These are phyloP conservation scores for Tolypocladium sp. DNA, from an alignment of 2,329 filamentous ascomycete genomes.

Conservation along the genomic window DNA sequence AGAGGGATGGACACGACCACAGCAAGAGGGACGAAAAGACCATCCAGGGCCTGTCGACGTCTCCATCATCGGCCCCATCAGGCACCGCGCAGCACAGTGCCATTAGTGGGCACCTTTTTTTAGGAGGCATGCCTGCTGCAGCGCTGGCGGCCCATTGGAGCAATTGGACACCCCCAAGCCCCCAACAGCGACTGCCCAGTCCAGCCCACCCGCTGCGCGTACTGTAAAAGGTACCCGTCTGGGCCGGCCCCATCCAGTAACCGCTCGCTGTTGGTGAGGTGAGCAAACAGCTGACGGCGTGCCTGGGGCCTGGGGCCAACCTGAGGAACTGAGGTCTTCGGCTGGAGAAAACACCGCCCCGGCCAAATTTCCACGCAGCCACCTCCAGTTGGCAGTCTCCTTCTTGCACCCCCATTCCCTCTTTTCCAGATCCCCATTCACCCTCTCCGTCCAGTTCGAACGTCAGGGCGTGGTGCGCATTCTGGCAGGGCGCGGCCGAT, in stretches of 20 bases:
- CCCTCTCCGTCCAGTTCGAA: constrained; percentile 8
- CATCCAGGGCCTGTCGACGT: no score
- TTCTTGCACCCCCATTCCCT: constrained; percentile 2
- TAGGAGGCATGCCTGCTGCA: not conserved
- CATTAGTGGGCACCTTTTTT: not conserved
- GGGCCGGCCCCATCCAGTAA: not conserved
- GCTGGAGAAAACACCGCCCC: constrained; percentile 6
- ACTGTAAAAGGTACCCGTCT: not conserved
- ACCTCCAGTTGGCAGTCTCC: constrained; percentile 1
- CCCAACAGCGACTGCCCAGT: no score
- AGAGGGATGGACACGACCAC: not conserved
- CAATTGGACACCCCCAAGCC: no score
- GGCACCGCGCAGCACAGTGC: not conserved
- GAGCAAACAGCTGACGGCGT: not conserved
- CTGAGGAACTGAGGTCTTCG: not conserved
- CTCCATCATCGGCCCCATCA: not conserved
- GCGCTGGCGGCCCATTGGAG: not conserved
- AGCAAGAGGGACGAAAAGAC: no score
- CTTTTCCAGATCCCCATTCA: constrained; percentile 5
- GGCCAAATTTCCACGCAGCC: constrained; percentile 9
- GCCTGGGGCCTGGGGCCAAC: not conserved
- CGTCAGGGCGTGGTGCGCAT: constrained; percentile 10
- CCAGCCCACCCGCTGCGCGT: not conserved
- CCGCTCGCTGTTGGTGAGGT: not conserved
- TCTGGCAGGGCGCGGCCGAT: constrained; percentile 8